Percentiles rank a stretch among this genome's conserved stretches.
phyloP scores from a whole-genome alignment of 2,329 filamentous ascomycete species.

The Arthrobotrys entomopaga region DNA sequence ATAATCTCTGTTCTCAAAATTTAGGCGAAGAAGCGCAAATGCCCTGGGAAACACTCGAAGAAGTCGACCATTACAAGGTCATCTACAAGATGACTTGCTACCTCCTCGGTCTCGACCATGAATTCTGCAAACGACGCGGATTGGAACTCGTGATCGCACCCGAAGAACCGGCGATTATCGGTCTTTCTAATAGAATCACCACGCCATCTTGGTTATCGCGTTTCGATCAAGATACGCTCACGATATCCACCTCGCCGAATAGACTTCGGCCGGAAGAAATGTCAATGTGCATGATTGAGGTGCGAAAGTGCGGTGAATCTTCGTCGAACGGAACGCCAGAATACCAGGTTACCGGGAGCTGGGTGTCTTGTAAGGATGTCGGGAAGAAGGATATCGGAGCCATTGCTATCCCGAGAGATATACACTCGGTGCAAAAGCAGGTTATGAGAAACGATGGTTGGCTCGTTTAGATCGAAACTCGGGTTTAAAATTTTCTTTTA shows the following conservation, averaged over 20 bases:
- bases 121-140: conserved; percentile 32
- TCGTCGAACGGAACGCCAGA: conserved; percentile 26
- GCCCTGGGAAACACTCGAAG: conserved; percentile 43
- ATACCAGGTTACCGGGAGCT: conserved; percentile 45
- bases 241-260: conserved; percentile 42
- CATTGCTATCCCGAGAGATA: conserved; percentile 50
- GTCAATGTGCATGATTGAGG: conserved; percentile 49
- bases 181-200: conserved; percentile 49
- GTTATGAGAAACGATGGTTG: conserved; percentile 41
- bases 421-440: conserved; percentile 40
- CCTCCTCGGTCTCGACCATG: conserved; percentile 50
- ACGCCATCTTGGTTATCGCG: conserved; percentile 43
- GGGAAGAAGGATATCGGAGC: conserved; percentile 43
- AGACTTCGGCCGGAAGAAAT: conserved; percentile 23
- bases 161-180: conserved; percentile 48
- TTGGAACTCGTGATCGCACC: conserved; percentile 50
- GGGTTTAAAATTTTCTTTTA: not conserved
- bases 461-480: conserved; percentile 23
- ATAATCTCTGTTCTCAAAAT: conserved; percentile 47
- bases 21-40: conserved; percentile 37
- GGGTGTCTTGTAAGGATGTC: conserved; percentile 39
- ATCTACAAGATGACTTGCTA: conserved; percentile 43
- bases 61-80: conserved; percentile 44
- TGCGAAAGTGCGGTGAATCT: conserved; percentile 34
- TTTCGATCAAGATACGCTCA: conserved; percentile 44